phyloP scores from a whole-genome alignment of 116 monocot genomes.

The Cymodocea nodosa region DNA sequence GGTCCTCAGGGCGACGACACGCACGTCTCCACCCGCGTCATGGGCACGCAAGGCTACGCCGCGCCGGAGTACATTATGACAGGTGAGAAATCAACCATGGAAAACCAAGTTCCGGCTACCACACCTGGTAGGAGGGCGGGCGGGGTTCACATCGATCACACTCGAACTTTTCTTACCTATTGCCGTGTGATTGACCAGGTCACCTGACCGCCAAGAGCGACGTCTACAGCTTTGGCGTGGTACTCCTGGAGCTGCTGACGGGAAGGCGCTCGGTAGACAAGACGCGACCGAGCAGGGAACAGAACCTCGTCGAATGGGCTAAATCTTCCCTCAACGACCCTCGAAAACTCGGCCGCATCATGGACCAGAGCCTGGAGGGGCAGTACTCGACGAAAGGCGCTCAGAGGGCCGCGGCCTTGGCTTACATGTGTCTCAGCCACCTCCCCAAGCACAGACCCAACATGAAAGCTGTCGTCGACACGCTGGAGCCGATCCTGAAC shows the following conservation, averaged over 20 bases:
- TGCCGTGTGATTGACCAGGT: constrained; percentile 1
- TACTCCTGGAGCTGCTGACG: constrained; percentile 54
- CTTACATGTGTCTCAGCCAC: constrained; percentile 51
- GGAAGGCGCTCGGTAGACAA: constrained; percentile 70
- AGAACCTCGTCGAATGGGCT: constrained; percentile 82
- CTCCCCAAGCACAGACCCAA: constrained; percentile 49
- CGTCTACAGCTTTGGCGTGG: constrained; percentile 12
- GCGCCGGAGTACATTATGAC: constrained; percentile 35
- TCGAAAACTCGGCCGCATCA: constrained; percentile 35
- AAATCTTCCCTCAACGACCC: constrained; percentile 45
- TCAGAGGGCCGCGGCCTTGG: constrained; percentile 40
- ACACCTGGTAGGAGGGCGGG: too few species aligned
- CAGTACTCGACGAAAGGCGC: constrained; percentile 56
- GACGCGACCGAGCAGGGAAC: constrained; percentile 53
- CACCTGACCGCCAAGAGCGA: constrained; percentile 12
- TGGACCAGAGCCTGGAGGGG: constrained; percentile 49
- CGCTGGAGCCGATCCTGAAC: constrained; percentile 41
- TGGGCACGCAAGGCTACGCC: constrained; percentile 48
- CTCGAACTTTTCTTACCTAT: too few species aligned
- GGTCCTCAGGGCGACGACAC: constrained; percentile 59
- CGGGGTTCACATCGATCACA: too few species aligned
- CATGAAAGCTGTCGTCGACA: constrained; percentile 50
- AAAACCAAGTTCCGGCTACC: too few species aligned
- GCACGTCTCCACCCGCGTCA: constrained; percentile 35
- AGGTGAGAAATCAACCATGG: not conserved